Evolutionary conservation across 2,329 filamentous ascomycete species (phyloP).

Genomic region (Alternaria consortialis): DNA sequence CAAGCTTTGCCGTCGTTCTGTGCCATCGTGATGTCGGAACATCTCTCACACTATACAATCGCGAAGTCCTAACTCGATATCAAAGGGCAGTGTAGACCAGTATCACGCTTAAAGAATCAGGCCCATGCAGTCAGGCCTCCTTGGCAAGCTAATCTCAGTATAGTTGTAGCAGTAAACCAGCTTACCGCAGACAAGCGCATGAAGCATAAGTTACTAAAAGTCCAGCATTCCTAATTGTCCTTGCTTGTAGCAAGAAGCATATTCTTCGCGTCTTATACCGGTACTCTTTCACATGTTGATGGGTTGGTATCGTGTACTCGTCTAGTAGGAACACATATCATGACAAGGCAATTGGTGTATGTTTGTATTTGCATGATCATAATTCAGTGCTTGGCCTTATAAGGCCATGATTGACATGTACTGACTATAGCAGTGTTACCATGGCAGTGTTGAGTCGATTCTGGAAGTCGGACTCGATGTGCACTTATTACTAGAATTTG

Average conservation of each 20-base stretch:
- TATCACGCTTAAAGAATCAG: not conserved
- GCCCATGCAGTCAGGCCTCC: not conserved
- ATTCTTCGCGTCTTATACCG: not conserved
- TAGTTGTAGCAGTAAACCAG: not conserved
- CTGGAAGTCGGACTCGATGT: not conserved
- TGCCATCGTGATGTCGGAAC: not conserved
- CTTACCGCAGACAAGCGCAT: not conserved
- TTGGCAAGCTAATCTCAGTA: no score
- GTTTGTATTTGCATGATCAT: not conserved
- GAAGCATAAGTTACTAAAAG: not conserved
- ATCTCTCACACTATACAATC: not conserved
- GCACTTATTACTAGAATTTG: not conserved
- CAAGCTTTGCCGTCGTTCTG: not conserved
- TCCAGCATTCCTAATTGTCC: not conserved
- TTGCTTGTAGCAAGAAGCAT: not conserved
- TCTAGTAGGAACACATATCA: not conserved
- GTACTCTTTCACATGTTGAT: not conserved
- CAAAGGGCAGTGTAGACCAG: not conserved
- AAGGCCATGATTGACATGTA: not conserved
- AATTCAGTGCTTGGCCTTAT: not conserved
- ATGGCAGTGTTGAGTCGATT: not conserved
- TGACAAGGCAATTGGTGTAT: not conserved
- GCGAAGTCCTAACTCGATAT: not conserved
- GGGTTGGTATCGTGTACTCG: not conserved
- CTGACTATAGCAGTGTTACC: not conserved